These are phyloP conservation scores for Colletotrichum theobromicola DNA, from an alignment of 2,329 filamentous ascomycete genomes.

Conservation along the genomic window DNA sequence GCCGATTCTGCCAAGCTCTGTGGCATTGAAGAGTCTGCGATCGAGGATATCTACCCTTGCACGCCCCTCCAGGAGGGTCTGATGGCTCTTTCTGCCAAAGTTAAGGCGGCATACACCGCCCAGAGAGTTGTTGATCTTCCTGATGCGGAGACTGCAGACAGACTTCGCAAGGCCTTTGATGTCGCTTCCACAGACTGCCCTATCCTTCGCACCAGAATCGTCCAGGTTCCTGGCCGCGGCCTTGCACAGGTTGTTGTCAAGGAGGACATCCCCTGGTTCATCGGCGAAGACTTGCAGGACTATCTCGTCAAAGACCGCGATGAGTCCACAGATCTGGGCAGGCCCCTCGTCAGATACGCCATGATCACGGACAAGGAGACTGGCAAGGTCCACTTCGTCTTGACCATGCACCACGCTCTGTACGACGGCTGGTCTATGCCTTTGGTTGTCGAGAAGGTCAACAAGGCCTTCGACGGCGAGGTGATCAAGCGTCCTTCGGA, in stretches of 20 bases:
- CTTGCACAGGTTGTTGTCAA: conserved; percentile 53
- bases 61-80: conserved; percentile 60
- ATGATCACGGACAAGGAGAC: conserved; percentile 38
- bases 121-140: conserved; percentile 50
- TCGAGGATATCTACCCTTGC: conserved; percentile 61
- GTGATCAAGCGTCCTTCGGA: conserved; percentile 38
- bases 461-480: conserved; percentile 45
- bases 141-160: conserved; percentile 37
- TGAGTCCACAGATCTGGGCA: conserved; percentile 48
- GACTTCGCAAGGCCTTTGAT: conserved; percentile 49
- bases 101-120: conserved; percentile 57
- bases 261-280: conserved; percentile 39
- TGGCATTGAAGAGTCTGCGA: conserved; percentile 32
- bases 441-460: conserved; percentile 52
- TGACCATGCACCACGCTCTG: conserved; percentile 60
- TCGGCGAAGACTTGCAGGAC: conserved; percentile 37
- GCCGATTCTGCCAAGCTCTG: conserved; percentile 46
- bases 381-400: conserved; percentile 48
- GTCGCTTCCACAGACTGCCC: conserved; percentile 38
- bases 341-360: conserved; percentile 50
- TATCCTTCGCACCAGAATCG: conserved; percentile 55
- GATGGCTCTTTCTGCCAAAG: conserved; percentile 56
- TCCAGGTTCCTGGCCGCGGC: conserved; percentile 48
- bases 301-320: conserved; percentile 47
- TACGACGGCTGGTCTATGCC: conserved; percentile 65